phyloP scores from a whole-genome alignment of 2,329 filamentous ascomycete species.

The Apiospora rasikravindrae region DNA sequence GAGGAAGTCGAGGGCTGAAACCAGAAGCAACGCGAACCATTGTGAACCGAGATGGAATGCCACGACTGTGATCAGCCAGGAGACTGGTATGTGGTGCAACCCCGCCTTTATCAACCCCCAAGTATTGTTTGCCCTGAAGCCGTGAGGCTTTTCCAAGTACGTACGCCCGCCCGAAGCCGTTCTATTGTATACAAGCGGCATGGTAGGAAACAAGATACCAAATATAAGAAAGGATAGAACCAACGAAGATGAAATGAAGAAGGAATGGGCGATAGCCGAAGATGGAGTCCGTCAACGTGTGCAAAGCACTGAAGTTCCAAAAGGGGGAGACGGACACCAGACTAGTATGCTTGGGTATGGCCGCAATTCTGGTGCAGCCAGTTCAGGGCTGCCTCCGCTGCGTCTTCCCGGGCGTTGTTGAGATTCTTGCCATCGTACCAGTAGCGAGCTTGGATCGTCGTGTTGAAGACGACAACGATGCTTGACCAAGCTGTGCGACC shows the following conservation, averaged over 20 bases:
- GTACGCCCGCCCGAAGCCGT: background rate
- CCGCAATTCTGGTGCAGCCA: constrained; percentile 46
- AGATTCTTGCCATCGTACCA: constrained; percentile 92
- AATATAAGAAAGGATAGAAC: background rate
- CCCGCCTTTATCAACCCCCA: background rate
- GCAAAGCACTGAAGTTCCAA: background rate
- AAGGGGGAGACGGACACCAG: background rate
- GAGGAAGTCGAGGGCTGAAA: background rate
- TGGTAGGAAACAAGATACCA: background rate
- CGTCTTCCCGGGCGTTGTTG: constrained; percentile 88
- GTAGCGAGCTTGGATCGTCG: constrained; percentile 73
- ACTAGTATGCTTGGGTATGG: background rate
- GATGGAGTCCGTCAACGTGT: background rate
- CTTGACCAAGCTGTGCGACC: constrained; percentile 92
- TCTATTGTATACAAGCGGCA: background rate
- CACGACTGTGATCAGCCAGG: background rate
- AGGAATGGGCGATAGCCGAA: background rate
- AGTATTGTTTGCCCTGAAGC: background rate
- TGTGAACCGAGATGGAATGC: background rate
- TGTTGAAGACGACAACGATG: constrained; percentile 73
- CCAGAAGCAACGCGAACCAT: background rate
- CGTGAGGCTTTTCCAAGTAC: constrained; percentile 8
- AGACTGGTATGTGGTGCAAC: background rate
- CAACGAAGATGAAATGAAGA: background rate
- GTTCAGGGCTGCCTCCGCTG: constrained; percentile 79